Evolutionary conservation across 2,329 filamentous ascomycete species (phyloP), one percentile per base, ranked within the genome.

Genomic region (Calonectria ilicicola): DNA sequence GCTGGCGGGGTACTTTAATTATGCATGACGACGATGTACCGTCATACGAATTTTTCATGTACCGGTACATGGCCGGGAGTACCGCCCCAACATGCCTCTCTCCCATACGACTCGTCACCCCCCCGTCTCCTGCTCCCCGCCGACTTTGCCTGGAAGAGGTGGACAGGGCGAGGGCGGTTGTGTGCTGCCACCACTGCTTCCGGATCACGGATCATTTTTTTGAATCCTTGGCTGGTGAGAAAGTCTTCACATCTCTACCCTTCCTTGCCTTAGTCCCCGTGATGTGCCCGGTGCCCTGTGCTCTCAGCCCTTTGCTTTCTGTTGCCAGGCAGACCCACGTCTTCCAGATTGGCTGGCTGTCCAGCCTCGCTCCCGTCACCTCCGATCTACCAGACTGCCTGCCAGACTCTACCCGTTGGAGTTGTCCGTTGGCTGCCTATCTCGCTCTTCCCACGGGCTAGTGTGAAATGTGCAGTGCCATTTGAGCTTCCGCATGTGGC

Each of bases 21-120:
- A 77, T 74, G 78, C 81, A 83, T 84, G 80, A 82, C 80, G 75
- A 75, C 17, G 64, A 78, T 78, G 83, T 84, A 84, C 78, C 78
- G 77, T 82, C 80, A 82, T 81, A 81, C 80, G 76, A 80, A 77
- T 77, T 80, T 82, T 78, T 58, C 69, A 79, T 68, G 79, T 83
- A 82, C 77, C 68, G 76, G 77, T 84, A 83, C 81, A 70, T 78
- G 40, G 49, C 23, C 17, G 26, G 58, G 74, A 44, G 82, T 83
- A 83, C 80, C 80, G 67, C 74, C 46, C 49, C 65, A 62, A 27
- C 40, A 60, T 73, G 74, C 65, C 71, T 67, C 47, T 74, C 27
- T 63, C 35, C 63, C 69, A 67, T 72, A 63, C 51, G 69, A 67
- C 69, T 44, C 44, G 32, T 40, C 42, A 66, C 47, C 49, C 47